Conservation (phyloP, 371 early-diverging fungal species). For the Lichtheimia hyalospora region DNA sequence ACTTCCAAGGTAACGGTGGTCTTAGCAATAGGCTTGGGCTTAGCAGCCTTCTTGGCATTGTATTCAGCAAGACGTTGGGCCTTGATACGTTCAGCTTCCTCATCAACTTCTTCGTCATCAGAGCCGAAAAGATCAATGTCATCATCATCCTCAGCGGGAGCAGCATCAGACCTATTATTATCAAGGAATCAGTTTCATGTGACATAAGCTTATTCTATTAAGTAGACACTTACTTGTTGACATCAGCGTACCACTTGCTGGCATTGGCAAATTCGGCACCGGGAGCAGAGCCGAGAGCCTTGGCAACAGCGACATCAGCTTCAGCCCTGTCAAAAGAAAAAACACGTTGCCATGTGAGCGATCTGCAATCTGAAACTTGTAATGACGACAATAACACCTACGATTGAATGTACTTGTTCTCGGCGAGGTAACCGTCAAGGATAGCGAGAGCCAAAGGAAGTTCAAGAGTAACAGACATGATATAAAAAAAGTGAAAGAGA, state of each 20-base stretch:
- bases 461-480: conserved; percentile 64
- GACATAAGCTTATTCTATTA: background rate
- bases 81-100: conserved; percentile 87
- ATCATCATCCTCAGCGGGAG: conserved; percentile 81
- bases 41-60: conserved; percentile 89
- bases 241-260: conserved; percentile 44
- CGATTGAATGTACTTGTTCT: conserved; percentile 73
- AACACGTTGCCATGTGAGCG: background rate
- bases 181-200: background rate
- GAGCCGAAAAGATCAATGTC: conserved; percentile 96
- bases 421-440: conserved; percentile 76
- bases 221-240: conserved; percentile 43
- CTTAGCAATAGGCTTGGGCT: conserved; percentile 93
- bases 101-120: conserved; percentile 90
- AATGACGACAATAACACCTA: conserved; percentile 27
- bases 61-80: conserved; percentile 91
- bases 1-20: conserved; percentile 90
- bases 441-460: conserved; percentile 58
- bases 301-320: conserved; percentile 41
- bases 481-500: conserved; percentile 20
- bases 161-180: conserved; percentile 39
- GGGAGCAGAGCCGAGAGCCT: conserved; percentile 46
- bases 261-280: conserved; percentile 40
- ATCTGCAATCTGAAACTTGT: background rate
- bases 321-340: conserved; percentile 32